Percentiles rank a stretch among this genome's conserved stretches.
Conservation (phyloP, 1,284 basidiomycete species). For the Heterobasidion occidentale region DNA sequence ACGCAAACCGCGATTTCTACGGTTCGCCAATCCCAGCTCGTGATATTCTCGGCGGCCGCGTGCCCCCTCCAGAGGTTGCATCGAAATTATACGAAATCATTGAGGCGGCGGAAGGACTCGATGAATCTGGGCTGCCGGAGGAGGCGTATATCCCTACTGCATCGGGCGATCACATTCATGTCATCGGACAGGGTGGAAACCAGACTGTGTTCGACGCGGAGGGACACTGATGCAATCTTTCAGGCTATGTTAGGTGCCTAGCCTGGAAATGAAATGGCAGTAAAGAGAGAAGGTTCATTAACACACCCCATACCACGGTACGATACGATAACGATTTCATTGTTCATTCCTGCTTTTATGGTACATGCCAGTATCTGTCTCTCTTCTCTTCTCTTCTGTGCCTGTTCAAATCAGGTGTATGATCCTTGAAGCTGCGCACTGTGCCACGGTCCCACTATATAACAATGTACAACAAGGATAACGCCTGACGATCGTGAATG, state of each 20-base stretch:
- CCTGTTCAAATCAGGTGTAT: too few relatives aligned
- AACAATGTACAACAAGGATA: too few relatives aligned
- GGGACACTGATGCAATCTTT: conserved; percentile 15
- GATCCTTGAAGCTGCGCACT: too few relatives aligned
- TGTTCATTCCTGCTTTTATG: too few relatives aligned
- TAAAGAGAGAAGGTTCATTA: too few relatives aligned
- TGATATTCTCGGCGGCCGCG: conserved; percentile 87
- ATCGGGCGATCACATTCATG: conserved; percentile 50
- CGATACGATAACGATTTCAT: too few relatives aligned
- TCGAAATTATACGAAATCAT: conserved; percentile 92
- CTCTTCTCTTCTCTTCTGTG: too few relatives aligned
- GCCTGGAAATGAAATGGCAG: too few relatives aligned
- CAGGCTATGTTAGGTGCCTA: neutral
- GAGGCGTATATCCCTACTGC: conserved; percentile 73
- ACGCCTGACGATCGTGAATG: too few relatives aligned
- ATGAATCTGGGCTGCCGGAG: conserved; percentile 74
- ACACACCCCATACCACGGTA: too few relatives aligned
- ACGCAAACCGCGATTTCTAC: conserved; percentile 93
- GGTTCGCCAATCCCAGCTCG: conserved; percentile 85
- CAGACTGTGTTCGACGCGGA: conserved; percentile 69
- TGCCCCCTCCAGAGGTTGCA: conserved; percentile 95
- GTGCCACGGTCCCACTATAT: too few relatives aligned
- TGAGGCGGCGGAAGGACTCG: conserved; percentile 78
- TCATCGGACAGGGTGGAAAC: conserved; percentile 19
- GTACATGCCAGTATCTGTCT: too few relatives aligned